Conservation (phyloP, 2,329 filamentous ascomycete species). For the Pseudodiploospora longispora region DNA sequence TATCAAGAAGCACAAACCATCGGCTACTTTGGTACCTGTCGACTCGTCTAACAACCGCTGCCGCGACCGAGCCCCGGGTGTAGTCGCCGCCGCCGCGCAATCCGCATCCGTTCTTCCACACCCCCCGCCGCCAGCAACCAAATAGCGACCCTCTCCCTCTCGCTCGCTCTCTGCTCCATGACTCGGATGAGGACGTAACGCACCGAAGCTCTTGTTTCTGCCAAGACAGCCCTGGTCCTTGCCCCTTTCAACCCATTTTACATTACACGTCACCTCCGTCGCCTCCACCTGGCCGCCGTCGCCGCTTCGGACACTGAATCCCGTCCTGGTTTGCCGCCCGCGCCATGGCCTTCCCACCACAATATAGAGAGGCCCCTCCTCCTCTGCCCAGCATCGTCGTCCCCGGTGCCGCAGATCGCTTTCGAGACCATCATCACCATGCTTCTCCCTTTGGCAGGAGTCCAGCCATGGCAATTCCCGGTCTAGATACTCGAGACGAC, state of each 20-base stretch:
- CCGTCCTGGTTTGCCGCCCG: background rate
- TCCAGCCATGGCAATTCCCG: constrained; percentile 36
- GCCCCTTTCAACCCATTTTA: background rate
- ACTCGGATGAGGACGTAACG: constrained; percentile 7
- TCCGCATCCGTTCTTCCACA: no score
- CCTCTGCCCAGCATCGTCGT: constrained; percentile 30
- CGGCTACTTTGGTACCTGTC: no score
- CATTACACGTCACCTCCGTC: background rate
- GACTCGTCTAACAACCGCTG: no score
- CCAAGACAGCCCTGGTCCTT: constrained; percentile 5
- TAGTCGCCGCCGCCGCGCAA: no score
- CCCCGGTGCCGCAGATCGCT: constrained; percentile 19
- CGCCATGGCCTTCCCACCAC: constrained; percentile 29
- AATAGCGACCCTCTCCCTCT: no score
- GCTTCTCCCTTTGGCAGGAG: constrained; percentile 25
- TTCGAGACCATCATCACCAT: constrained; percentile 17
- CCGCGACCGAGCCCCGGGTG: no score
- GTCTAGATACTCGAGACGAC: constrained; percentile 22
- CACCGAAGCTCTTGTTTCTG: constrained; percentile 1
- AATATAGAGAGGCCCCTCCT: constrained; percentile 26
- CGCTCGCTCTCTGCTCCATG: constrained; percentile 1
- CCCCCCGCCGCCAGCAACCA: no score
- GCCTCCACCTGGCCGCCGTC: background rate
- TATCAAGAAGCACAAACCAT: no score
- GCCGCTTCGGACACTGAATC: background rate